Evolutionary conservation across 192 early-diverging fungal genomes (phyloP).

Genomic region (Phlyctochytrium arcticum): DNA sequence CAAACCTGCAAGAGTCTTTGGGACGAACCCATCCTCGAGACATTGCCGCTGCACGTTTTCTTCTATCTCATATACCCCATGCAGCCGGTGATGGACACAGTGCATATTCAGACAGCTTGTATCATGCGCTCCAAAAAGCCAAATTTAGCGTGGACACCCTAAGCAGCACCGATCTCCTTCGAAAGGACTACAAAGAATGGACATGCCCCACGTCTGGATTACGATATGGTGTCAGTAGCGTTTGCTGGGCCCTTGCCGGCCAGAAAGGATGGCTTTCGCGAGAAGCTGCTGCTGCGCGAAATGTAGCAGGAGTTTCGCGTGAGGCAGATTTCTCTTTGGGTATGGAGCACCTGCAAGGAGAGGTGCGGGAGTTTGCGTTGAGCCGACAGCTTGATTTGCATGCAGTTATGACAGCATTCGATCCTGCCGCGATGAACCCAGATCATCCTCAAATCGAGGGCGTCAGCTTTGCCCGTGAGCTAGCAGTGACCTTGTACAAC

Average conservation of each 20-base stretch:
- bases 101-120: constrained; percentile 27
- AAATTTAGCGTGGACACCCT: constrained; percentile 49
- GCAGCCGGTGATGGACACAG: neutral
- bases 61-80: constrained; percentile 16
- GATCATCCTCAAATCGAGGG: too few species aligned
- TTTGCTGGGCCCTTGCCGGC: constrained; percentile 46
- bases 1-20: constrained; percentile 47
- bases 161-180: constrained; percentile 46
- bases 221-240: constrained; percentile 59
- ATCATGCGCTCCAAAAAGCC: constrained; percentile 47
- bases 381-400: constrained; percentile 48
- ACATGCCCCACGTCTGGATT: constrained; percentile 7
- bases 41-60: constrained; percentile 31
- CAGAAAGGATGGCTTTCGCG: constrained; percentile 40
- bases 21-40: constrained; percentile 49
- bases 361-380: constrained; percentile 26
- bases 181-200: constrained; percentile 78
- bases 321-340: too few species aligned
- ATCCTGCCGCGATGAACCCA: constrained; percentile 24
- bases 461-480: constrained; percentile 58
- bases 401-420: constrained; percentile 56
- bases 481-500: constrained; percentile 40
- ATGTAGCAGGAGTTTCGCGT: too few species aligned
- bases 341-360: constrained; percentile 14
- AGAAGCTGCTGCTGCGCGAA: too few species aligned